Conservation (phyloP, 345 rosid species). For the Salix dunnii region DNA sequence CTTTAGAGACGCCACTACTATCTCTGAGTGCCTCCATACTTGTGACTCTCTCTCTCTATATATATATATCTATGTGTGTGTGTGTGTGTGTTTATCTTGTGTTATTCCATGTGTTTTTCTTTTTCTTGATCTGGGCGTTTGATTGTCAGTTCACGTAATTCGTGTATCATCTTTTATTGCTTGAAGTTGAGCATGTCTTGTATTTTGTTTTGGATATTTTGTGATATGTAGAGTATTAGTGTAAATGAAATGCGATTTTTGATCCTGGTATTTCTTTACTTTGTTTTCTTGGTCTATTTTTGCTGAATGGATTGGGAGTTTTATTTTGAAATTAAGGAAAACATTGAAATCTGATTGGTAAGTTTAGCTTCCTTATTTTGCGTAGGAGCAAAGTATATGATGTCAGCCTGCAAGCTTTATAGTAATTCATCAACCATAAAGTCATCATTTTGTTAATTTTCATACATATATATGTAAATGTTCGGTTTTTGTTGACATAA, state of each 20-base stretch:
- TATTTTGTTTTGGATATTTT: not conserved
- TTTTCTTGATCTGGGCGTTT: conserved; percentile 6
- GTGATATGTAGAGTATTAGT: not conserved
- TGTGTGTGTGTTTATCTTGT: not conserved
- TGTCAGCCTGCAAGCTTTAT: not conserved
- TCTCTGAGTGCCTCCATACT: conserved; percentile 53
- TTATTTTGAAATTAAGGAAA: not conserved
- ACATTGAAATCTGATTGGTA: not conserved
- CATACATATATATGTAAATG: not conserved
- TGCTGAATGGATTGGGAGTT: not conserved
- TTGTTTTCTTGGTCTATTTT: not conserved
- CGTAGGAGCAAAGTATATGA: not conserved
- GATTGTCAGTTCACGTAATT: conserved; percentile 3
- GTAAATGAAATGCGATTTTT: not conserved
- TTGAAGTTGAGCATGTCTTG: not conserved
- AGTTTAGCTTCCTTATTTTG: not conserved
- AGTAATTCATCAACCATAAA: not conserved
- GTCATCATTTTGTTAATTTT: too few species aligned
- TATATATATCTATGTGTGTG: not conserved
- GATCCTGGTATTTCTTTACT: not conserved
- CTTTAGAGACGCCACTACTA: conserved; percentile 46
- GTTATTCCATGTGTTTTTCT: not conserved
- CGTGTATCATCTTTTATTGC: not conserved
- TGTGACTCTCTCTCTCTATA: conserved; percentile 32
- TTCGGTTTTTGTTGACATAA: not conserved